phyloP scores from a whole-genome alignment of 2,329 filamentous ascomycete species.

The Nothophoma quercina region DNA sequence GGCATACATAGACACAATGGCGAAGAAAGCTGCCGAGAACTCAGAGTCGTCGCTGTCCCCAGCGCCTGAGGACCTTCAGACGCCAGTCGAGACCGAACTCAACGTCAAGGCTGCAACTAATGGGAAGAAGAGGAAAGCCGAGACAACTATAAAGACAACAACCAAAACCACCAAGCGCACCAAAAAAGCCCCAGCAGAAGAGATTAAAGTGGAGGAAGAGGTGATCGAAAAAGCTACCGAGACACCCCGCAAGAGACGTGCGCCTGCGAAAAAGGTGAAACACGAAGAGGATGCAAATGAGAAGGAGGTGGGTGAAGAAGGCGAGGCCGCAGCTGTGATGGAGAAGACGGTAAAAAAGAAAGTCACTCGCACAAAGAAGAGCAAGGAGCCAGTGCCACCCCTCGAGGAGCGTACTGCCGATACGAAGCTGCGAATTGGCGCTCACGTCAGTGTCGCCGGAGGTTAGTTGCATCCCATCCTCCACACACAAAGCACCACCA shows the following conservation, averaged over 20 bases:
- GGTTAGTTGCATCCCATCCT: slow-evolving; percentile 61
- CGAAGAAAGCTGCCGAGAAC: slow-evolving; percentile 20
- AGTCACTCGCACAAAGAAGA: slow-evolving; percentile 20
- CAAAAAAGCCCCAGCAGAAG: slow-evolving; percentile 17
- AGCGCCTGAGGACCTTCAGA: slow-evolving; percentile 21
- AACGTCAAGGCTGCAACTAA: slow-evolving; percentile 12
- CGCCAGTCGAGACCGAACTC: slow-evolving; percentile 9
- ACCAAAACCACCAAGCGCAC: slow-evolving; percentile 24
- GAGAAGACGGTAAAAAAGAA: slow-evolving; percentile 16
- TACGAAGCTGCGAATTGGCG: slow-evolving; percentile 85
- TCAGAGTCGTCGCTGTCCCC: slow-evolving; percentile 37
- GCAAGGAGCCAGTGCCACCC: slow-evolving; percentile 57
- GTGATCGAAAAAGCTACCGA: slow-evolving; percentile 7
- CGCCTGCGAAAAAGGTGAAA: slow-evolving; percentile 26
- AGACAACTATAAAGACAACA: slow-evolving; percentile 20
- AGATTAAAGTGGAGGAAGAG: slow-evolving; percentile 4
- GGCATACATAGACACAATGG: slow-evolving; percentile 26
- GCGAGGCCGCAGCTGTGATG: slow-evolving; percentile 1
- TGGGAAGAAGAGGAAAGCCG: slow-evolving; percentile 42
- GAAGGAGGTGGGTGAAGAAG: slow-evolving; percentile 14
- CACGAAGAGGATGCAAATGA: slow-evolving; percentile 27
- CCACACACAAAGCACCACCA: neutral
- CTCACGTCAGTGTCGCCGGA: slow-evolving; percentile 89
- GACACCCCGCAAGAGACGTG: slow-evolving; percentile 23
- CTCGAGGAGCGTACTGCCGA: slow-evolving; percentile 73